Conservation (phyloP, 2,329 filamentous ascomycete species). For the Aspergillus sp. region DNA sequence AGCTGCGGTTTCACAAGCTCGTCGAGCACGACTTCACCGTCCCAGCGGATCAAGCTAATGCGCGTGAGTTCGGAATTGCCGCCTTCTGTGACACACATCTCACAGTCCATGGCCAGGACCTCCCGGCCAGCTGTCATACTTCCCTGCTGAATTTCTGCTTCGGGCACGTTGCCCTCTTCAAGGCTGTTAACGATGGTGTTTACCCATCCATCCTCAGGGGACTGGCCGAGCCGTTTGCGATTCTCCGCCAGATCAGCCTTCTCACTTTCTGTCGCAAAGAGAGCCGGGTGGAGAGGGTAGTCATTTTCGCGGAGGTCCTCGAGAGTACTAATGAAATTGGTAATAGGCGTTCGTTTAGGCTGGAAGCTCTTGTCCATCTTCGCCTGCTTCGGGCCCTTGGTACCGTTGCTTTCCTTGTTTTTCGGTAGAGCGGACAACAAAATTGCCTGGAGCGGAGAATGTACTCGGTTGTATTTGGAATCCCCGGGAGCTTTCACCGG, state of each 20-base stretch:
- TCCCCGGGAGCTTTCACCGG: conserved; percentile 86
- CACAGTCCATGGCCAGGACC: conserved; percentile 84
- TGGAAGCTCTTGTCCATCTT: conserved; percentile 66
- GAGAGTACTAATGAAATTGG: conserved; percentile 69
- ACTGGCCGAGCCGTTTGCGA: conserved; percentile 52
- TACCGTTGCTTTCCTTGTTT: conserved; percentile 63
- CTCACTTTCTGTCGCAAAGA: conserved; percentile 60
- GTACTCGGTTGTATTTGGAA: conserved; percentile 73
- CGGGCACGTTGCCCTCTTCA: conserved; percentile 66
- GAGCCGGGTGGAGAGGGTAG: conserved; percentile 78
- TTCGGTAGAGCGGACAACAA: conserved; percentile 73
- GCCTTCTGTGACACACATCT: conserved; percentile 90
- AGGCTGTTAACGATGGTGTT: conserved; percentile 69
- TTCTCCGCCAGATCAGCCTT: conserved; percentile 53
- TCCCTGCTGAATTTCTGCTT: conserved; percentile 71
- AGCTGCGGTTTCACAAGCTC: conserved; percentile 87
- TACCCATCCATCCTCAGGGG: conserved; percentile 70
- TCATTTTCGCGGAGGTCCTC: conserved; percentile 80
- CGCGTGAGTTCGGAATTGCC: conserved; percentile 81
- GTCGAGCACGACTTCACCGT: conserved; percentile 77
- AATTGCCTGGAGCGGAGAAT: conserved; percentile 84
- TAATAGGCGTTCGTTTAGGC: conserved; percentile 77
- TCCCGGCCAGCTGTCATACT: conserved; percentile 80
- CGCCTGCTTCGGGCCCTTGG: conserved; percentile 58
- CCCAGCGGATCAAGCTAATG: conserved; percentile 84